phyloP scores from a whole-genome alignment of 2,329 filamentous ascomycete species.

The Penicillium thymicola region DNA sequence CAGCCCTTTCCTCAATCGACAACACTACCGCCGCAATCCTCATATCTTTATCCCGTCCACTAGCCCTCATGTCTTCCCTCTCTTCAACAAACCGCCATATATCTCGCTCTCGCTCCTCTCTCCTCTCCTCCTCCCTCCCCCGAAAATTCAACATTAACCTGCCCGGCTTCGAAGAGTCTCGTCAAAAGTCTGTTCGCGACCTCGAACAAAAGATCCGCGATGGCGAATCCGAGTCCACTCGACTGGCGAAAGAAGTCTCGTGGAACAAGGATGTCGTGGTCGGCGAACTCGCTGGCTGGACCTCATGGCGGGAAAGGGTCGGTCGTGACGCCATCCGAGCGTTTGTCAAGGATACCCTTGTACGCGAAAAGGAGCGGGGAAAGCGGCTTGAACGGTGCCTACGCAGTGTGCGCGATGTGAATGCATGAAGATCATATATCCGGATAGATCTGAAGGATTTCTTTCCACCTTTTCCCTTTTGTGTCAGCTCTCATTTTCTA shows the following conservation, averaged over 20 bases:
- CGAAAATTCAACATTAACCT: slow-evolving; percentile 48
- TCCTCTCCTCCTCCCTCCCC: slow-evolving; percentile 58
- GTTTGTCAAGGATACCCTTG: slow-evolving; percentile 73
- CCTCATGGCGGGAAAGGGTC: slow-evolving; percentile 78
- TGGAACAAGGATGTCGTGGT: slow-evolving; percentile 95
- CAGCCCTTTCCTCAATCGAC: slow-evolving; percentile 73
- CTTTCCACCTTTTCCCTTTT: neutral
- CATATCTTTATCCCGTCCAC: slow-evolving; percentile 72
- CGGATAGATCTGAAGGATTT: slow-evolving; percentile 8
- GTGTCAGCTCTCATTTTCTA: neutral
- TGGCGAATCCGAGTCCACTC: slow-evolving; percentile 66
- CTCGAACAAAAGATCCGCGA: slow-evolving; percentile 75
- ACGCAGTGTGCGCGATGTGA: slow-evolving; percentile 52
- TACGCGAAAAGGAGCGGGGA: slow-evolving; percentile 73
- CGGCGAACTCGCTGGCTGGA: slow-evolving; percentile 87
- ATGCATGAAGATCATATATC: slow-evolving; percentile 12
- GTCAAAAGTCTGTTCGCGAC: slow-evolving; percentile 77
- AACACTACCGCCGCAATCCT: slow-evolving; percentile 80
- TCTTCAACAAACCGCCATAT: slow-evolving; percentile 69
- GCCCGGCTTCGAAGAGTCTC: slow-evolving; percentile 71
- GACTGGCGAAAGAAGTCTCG: slow-evolving; percentile 74
- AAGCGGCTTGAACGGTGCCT: slow-evolving; percentile 78
- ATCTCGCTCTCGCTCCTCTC: slow-evolving; percentile 71
- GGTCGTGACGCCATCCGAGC: slow-evolving; percentile 71
- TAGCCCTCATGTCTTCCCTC: slow-evolving; percentile 73